Evolutionary conservation across 2,329 filamentous ascomycete genomes (phyloP), one percentile per base, ranked within the genome.

Genomic region (Fusarium abutilonis): DNA sequence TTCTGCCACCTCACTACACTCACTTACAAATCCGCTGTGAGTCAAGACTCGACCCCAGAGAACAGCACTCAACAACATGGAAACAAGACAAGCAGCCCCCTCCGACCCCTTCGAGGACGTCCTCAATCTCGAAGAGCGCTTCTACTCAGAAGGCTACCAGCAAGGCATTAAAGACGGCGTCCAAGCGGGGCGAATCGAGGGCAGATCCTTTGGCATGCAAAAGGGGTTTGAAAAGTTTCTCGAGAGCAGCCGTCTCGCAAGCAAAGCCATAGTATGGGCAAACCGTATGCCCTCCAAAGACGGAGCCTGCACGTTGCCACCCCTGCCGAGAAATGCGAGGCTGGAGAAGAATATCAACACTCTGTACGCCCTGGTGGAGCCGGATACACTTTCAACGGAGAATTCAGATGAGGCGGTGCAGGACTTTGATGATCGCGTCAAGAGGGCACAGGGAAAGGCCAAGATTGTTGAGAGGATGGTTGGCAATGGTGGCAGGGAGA

Each of bases 201-300:
- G 95, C 59, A 90, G 93, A 47, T 86, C 92, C 17, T 92, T 98
- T 73, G 95, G 94, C 1, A 86, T 98, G 38, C 90, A 96, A 74
- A 95, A 93, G 64, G 94, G 93, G 0, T 98, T 95, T 69, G 92
- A 97, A 70, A 98, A 97, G 77, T 97, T 96, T 72, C 73, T 90
- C 38, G 89, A 92, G 61, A 85, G 92, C 74, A 94, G 94, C 3
- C 83, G 84, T 56, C 77, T 98, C 29, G 89, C 94, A 68, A 91
- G 92, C 40, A 89, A 87, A 70, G 87, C 92, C 13, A 78, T 90
- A 21, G 82, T 98, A n/a, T 98, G 94, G 93, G 87, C 88, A 11
- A 90, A 91, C 58, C 83, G 93, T 50, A 76, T 93, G 10, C 80
- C 74, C 1, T 39, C 41, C 4, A 40, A 50, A 2, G 26, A 46